Conservation (phyloP, 163 green algal species). For the Botryococcus braunii region DNA sequence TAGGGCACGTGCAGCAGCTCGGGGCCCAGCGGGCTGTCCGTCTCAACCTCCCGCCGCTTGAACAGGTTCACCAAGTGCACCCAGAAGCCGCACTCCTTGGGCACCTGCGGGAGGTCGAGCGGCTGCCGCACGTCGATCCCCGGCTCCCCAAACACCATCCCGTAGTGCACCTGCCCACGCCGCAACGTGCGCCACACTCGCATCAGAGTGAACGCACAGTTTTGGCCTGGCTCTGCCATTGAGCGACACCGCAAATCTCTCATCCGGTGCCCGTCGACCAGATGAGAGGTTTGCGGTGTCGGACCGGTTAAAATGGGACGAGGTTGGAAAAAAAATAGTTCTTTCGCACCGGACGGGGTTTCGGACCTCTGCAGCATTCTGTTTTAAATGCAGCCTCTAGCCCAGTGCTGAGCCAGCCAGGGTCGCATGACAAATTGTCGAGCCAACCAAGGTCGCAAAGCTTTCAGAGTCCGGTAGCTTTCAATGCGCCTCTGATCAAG, state of each 20-base stretch:
- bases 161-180: slow-evolving; percentile 6
- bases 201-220: not conserved
- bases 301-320: not conserved
- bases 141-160: slow-evolving; percentile 7
- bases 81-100: slow-evolving; percentile 7
- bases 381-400: too few species aligned
- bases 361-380: too few species aligned
- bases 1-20: too few species aligned
- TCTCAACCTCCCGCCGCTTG: not conserved
- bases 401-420: too few species aligned
- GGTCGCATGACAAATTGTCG: too few species aligned
- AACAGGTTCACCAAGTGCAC: slow-evolving; percentile 12
- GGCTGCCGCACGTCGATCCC: not conserved
- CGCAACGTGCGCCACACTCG: not conserved
- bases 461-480: too few species aligned
- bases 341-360: too few species aligned
- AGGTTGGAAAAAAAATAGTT: not conserved
- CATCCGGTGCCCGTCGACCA: not conserved
- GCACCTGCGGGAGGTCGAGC: not conserved
- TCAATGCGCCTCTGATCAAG: too few species aligned
- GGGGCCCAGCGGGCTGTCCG: not conserved
- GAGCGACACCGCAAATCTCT: not conserved
- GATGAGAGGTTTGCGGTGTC: not conserved
- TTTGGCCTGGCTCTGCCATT: not conserved
- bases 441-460: too few species aligned